Base-by-base conservation (phyloP, 768 basidiomycete species). In the Arthromyces matolae region DNA sequence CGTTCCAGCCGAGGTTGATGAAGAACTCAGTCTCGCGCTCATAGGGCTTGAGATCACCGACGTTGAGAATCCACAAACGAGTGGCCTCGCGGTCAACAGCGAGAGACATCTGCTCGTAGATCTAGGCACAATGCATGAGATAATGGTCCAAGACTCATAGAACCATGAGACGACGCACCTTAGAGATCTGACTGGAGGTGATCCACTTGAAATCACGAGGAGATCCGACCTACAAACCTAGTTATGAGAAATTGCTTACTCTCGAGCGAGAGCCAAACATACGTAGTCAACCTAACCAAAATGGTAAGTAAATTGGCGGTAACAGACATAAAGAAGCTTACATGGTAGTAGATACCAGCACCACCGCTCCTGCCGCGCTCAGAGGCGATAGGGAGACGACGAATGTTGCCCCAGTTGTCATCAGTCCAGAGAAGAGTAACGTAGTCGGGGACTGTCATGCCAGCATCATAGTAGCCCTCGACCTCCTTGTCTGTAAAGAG, bases 161-260 rank as follows among this genome's bases (percentile, higher is more conserved):
- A 20, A 8, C 9, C 19, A 9, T 22, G 18, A 9, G 1, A 42
- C 19, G 16, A 24, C 16, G 14, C 18, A 73, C 76, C 67, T 80
- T 80, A 34, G 77, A 64, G 9, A 81, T 67, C 66, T 78, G 79
- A 18, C 70, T 76, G 36, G 70, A 77, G 18, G 75, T 74, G 41
- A 85, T 81, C 84, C 84, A 86, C 59, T 86, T 86, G 70, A 82
- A 89, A 62, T 83, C 76, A 37, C 79, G 65, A 1, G 83, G 80
- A 48, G 71, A 71, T 12, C 84, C 85, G 32, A 88, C 83, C 70
- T 83, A 59, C 14, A 50, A 46, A 19, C n/a, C 18, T n/a, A 16
- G 3, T 39, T 9, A 14, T 36, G n/a, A 42, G 9, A 23, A 8
- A 13, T 28, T 18, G 12, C 19, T 20, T 34, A 32, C 8, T 41